Evolutionary conservation across 331 rosid genomes (phyloP).

Genomic region (Malus hybrid): DNA sequence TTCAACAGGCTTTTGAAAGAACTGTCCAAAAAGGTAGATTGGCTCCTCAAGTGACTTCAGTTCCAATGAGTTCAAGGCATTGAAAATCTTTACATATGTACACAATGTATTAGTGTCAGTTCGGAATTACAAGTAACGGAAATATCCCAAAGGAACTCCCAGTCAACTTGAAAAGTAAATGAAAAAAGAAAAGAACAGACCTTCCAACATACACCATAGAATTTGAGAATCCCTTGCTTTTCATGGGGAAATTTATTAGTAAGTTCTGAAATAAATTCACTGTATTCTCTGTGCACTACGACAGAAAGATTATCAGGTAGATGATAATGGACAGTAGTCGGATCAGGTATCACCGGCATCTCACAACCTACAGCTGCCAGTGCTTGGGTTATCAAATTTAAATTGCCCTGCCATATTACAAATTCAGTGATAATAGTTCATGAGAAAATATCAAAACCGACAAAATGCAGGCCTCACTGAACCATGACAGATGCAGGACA

Average conservation of each 20-base stretch:
- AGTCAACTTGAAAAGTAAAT: slow-evolving; percentile 28
- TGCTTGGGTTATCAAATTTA: slow-evolving; percentile 94
- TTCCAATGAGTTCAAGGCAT: slow-evolving; percentile 88
- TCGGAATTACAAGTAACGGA: slow-evolving; percentile 13
- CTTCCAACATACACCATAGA: slow-evolving; percentile 94
- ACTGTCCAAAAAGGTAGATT: slow-evolving; percentile 91
- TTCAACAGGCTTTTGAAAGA: slow-evolving; percentile 21
- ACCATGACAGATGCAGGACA: not conserved
- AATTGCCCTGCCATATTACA: slow-evolving; percentile 63
- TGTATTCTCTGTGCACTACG: slow-evolving; percentile 71
- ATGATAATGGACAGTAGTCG: slow-evolving; percentile 92
- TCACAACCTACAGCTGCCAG: slow-evolving; percentile 86
- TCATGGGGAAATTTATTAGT: slow-evolving; percentile 68
- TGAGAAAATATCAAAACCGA: not conserved
- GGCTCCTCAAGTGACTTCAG: slow-evolving; percentile 99
- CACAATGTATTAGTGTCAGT: slow-evolving; percentile 20
- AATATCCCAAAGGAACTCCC: slow-evolving; percentile 33
- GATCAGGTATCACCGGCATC: slow-evolving; percentile 92
- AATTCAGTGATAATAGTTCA: not conserved
- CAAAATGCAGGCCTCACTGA: not conserved
- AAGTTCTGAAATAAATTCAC: slow-evolving; percentile 62
- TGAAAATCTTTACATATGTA: slow-evolving; percentile 57
- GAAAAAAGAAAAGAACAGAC: slow-evolving; percentile 26
- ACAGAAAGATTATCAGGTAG: slow-evolving; percentile 78
- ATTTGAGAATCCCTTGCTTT: slow-evolving; percentile 77